Evolutionary conservation across 2,329 filamentous ascomycete genomes (phyloP), one percentile per base, ranked within the genome.

Genomic region (Fusarium phyllophilum): DNA sequence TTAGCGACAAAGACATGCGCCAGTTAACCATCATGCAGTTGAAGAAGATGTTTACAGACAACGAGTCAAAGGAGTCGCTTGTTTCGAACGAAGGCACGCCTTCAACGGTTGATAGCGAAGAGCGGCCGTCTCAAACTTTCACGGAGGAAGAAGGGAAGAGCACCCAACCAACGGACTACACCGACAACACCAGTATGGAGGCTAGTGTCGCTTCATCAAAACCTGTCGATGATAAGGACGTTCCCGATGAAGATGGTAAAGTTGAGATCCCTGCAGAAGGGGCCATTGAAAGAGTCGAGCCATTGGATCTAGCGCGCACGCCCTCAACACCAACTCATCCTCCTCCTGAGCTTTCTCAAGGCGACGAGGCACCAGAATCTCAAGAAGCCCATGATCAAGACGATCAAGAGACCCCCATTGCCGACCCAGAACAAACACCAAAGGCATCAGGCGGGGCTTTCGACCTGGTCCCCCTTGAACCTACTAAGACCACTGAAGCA

Each of bases 1-100:
- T 99, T 77, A 96, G 96, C 0, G 97, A 99, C 81, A 98, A 97
- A 79, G 96, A 99, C 83, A 97, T 99, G 78, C 90, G 95, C 71
- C 91, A 96, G 78, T 86, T 99, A 69, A 97, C 96, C 18, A 94
- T 96, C 66, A 88, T 98, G 70, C 97, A 99, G 80, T 86, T 99
- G 65, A 96, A 94, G 80, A 97, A 97, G 81, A 94, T 99, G 81
- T 99, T 99, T 79, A 90, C 96, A 13, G 95, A 98, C 80, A 93
- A 95, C 77, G 94, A 95, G 72, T 95, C 94, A 6, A 92, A 93
- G 67, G 92, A 94, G 66, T 93, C 93, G 2, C 84, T 95, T 22
- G 87, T 88, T 10, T 90, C 92, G 12, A 89, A 89, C 18, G 94
- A 97, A 56, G 90, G 93, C 46, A 86, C 86, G 6, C 84, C 86